phyloP scores from a whole-genome alignment of 768 basidiomycete species.

The Phaffia tasmanica region DNA sequence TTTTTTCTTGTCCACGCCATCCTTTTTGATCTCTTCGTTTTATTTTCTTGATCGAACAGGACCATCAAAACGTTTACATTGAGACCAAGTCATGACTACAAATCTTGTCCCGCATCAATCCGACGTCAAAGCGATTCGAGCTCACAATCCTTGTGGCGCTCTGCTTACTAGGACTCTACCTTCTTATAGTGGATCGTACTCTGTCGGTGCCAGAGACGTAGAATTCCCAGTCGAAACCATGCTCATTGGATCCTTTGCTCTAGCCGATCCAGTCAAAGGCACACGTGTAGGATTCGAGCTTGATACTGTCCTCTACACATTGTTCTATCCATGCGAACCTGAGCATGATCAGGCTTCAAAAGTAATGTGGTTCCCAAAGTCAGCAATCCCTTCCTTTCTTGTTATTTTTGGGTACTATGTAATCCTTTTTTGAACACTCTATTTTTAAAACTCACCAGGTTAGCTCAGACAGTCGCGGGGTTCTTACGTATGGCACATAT shows the following conservation, averaged over 20 bases:
- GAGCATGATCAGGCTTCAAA: not conserved
- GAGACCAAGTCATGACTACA: too few species aligned
- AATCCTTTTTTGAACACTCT: not conserved
- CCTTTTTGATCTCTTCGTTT: too few species aligned
- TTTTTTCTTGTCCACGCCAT: too few species aligned
- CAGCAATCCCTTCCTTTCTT: not conserved
- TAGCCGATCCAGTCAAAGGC: constrained; percentile 1
- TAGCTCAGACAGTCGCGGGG: not conserved
- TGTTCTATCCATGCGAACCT: constrained; percentile 4
- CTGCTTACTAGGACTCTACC: constrained; percentile 36
- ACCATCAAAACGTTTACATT: too few species aligned
- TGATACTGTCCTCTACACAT: constrained; percentile 1
- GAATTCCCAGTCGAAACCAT: constrained; percentile 36
- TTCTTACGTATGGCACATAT: constrained; percentile 4
- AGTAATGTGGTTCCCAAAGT: constrained; percentile 7
- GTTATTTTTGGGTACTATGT: not conserved
- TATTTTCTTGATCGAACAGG: too few species aligned
- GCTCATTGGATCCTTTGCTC: not conserved
- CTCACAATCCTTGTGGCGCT: constrained; percentile 29
- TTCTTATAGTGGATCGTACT: constrained; percentile 33
- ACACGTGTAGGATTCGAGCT: not conserved
- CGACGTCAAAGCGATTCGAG: too few species aligned
- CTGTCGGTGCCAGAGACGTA: constrained; percentile 38
- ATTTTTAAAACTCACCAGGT: not conserved
- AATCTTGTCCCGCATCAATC: too few species aligned